These are phyloP conservation scores for Chlamydomonas sphaeroides DNA, from an alignment of 139 green algal genomes.

Conservation along the genomic window DNA sequence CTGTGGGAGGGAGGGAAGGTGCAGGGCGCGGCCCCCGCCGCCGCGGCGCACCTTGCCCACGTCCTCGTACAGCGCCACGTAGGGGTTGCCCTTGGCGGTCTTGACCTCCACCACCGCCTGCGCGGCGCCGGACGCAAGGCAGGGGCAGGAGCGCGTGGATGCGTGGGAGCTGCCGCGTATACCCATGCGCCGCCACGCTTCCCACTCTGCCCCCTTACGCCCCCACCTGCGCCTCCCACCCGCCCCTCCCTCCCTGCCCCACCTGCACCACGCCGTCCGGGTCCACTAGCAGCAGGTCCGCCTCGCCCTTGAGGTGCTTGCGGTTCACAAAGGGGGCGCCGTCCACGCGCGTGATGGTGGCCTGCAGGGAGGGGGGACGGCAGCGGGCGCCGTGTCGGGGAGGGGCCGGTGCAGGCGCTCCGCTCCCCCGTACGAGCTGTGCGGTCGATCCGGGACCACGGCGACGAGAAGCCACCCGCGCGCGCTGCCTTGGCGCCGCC, in stretches of 20 bases:
- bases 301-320: constrained; percentile 44
- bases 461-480: too few species aligned
- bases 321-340: constrained; percentile 19
- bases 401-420: too few species aligned
- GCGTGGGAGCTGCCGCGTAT: too few species aligned
- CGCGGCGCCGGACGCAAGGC: neutral
- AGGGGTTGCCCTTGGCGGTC: constrained; percentile 45
- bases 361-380: neutral
- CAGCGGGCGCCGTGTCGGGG: too few species aligned
- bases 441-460: too few species aligned
- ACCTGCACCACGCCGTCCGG: constrained; percentile 44
- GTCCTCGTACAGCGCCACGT: constrained; percentile 46
- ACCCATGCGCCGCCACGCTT: too few species aligned
- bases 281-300: constrained; percentile 45
- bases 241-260: neutral
- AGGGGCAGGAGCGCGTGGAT: neutral
- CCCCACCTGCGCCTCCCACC: too few species aligned
- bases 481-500: too few species aligned
- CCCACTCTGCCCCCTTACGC: too few species aligned
- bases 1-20: neutral
- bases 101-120: constrained; percentile 51
- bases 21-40: neutral
- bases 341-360: constrained; percentile 22
- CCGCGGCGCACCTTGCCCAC: constrained; percentile 10
- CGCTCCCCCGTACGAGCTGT: too few species aligned